These are phyloP conservation scores for Linum usitatissimum DNA, from an alignment of 345 rosid genomes.

Conservation along the genomic window DNA sequence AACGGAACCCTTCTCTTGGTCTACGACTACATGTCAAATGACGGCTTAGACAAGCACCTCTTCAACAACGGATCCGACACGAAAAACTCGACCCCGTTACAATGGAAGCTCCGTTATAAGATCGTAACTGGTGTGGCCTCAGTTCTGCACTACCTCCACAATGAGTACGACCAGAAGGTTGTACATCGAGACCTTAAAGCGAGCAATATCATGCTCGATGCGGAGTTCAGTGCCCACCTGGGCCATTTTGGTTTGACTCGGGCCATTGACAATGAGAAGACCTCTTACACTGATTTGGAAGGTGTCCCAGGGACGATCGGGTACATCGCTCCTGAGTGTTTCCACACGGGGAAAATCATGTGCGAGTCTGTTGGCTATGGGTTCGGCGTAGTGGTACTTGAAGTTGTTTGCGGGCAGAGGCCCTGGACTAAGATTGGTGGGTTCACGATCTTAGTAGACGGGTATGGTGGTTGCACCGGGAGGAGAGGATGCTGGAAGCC, in stretches of 20 bases:
- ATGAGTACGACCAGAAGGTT: conserved; percentile 49
- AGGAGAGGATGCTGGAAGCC: conserved; percentile 35
- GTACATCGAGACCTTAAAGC: conserved; percentile 62
- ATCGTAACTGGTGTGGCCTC: conserved; percentile 41
- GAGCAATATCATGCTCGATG: conserved; percentile 50
- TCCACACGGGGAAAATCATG: conserved; percentile 44
- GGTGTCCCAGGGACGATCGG: conserved; percentile 47
- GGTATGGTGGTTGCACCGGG: conserved; percentile 47
- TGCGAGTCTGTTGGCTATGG: conserved; percentile 46
- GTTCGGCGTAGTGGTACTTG: conserved; percentile 46
- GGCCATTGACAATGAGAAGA: conserved; percentile 39
- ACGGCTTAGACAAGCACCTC: conserved; percentile 42
- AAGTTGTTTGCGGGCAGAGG: conserved; percentile 43
- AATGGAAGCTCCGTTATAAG: conserved; percentile 34
- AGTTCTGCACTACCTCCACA: conserved; percentile 49
- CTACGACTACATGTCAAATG: conserved; percentile 55
- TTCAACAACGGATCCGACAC: conserved; percentile 24
- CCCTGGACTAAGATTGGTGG: conserved; percentile 30
- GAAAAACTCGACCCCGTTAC: conserved; percentile 11
- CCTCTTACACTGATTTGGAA: conserved; percentile 42
- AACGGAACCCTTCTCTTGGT: conserved; percentile 39
- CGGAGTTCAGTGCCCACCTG: conserved; percentile 42
- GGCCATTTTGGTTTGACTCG: conserved; percentile 53
- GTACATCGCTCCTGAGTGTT: conserved; percentile 49
- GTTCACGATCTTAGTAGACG: conserved; percentile 31